Evolutionary conservation across 1,284 basidiomycete genomes (phyloP).

Genomic region (Sutorius eximius): DNA sequence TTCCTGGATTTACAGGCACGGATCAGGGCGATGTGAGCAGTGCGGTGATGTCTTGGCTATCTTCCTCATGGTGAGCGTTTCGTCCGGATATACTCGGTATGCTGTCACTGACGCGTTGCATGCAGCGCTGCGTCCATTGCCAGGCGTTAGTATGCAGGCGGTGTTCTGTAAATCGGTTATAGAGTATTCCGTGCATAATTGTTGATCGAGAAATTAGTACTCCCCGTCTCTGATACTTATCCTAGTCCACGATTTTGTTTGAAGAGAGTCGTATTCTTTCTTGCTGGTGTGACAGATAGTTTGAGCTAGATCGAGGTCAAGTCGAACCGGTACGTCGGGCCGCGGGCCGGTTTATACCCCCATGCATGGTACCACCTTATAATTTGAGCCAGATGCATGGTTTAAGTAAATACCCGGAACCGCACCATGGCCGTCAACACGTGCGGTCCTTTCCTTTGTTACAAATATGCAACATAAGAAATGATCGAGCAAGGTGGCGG

Average conservation of each 20-base stretch:
- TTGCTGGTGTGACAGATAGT: too few relatives aligned
- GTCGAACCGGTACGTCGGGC: too few relatives aligned
- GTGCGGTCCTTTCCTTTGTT: slow-evolving; percentile 33
- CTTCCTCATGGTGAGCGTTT: slow-evolving; percentile 36
- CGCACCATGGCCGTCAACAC: slow-evolving; percentile 27
- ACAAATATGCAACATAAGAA: too few relatives aligned
- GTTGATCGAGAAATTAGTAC: not conserved
- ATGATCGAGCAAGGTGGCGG: slow-evolving; percentile 38
- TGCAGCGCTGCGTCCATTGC: slow-evolving; percentile 36
- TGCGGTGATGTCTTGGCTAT: slow-evolving; percentile 27
- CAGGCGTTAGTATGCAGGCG: slow-evolving; percentile 32
- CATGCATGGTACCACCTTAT: too few relatives aligned
- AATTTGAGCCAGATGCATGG: too few relatives aligned
- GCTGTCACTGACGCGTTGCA: not conserved
- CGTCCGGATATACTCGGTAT: not conserved
- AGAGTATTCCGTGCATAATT: not conserved
- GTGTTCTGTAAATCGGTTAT: slow-evolving; percentile 33
- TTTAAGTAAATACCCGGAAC: slow-evolving; percentile 28
- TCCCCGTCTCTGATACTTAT: not conserved
- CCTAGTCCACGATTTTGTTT: not conserved
- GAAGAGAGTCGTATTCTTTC: too few relatives aligned
- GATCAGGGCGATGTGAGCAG: slow-evolving; percentile 34
- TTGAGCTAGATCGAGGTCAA: too few relatives aligned
- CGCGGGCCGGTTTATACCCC: too few relatives aligned
- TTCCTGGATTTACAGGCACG: slow-evolving; percentile 30